A percentile compares a stretch with the other conserved stretches of the same genome.
Evolutionary conservation across 106 monocot species (phyloP).

Genomic region (Dendrobium catenatum): DNA sequence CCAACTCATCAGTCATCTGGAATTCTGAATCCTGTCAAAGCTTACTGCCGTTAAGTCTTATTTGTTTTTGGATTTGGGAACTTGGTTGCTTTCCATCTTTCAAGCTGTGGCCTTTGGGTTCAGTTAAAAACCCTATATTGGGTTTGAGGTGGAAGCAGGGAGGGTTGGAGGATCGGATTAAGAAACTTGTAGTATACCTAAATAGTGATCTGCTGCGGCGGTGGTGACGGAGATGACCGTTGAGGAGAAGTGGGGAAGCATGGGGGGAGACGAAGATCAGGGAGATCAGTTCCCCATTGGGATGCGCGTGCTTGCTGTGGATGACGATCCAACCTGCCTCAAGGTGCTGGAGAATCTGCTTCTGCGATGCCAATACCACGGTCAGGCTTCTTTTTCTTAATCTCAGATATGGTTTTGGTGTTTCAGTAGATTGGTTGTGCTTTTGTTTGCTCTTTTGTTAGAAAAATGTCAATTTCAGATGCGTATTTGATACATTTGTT

Average conservation of each 20-base stretch:
- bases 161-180: neutral
- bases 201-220: neutral
- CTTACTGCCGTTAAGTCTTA: neutral
- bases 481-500: neutral
- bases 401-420: neutral
- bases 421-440: neutral
- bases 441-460: neutral
- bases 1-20: neutral
- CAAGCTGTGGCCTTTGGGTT: neutral
- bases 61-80: neutral
- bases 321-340: conserved; percentile 35
- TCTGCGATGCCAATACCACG: conserved; percentile 31
- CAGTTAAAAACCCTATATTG: neutral
- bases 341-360: conserved; percentile 29
- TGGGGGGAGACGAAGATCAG: conserved; percentile 7
- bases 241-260: conserved; percentile 9
- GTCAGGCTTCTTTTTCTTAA: conserved; percentile 11
- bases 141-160: neutral
- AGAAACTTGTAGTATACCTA: too few species aligned
- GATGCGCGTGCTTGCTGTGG: conserved; percentile 39
- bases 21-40: conserved; percentile 2
- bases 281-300: conserved; percentile 32
- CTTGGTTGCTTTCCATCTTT: neutral
- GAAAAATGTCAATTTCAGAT: neutral
- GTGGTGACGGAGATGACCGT: neutral